Base-by-base conservation (phyloP, 345 rosid species). In the Eucalyptus regnans region DNA sequence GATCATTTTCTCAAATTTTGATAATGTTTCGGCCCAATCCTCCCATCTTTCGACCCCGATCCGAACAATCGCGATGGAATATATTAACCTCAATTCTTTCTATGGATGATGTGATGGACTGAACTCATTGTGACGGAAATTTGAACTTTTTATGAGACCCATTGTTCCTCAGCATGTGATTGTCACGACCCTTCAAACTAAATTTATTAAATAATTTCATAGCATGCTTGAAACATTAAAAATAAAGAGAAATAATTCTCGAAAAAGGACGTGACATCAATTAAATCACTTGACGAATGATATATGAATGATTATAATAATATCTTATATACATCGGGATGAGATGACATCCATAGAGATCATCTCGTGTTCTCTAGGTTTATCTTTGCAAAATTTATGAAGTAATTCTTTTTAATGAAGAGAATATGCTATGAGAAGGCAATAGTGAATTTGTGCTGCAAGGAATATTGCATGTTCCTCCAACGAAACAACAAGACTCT, bases 181-280 rank as follows among this genome's bases (percentile, higher is more conserved):
- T 56, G 29, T 23, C 29, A 56, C 0, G 13, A 56, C 29, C 3
- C 29, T 22, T 23, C 27, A 9, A 23, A 56, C 6, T 23, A 23
- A 56, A 9, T 56, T 0, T 56, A 56, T 56, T 9, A 9, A 56
- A 23, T 9, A 23, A 56, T 0, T 56, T 56, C 0, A 1, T 56
- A 23, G 62, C 13, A 56, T 56, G 27, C 62, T 23, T 23, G 13
- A 56, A 56, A 22, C 12, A 1, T 56, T 23, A 22, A 23, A 56
- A 56, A 23, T 9, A 9, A 23, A 23, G 10, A 52, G 23, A 56
- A 23, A 22, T 23, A 56, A 23, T 56, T 23, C 5, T 56, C 1
- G 0, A 9, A 23, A 22, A 56, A 23, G 0, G 1, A 6, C 0
- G 1, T 23, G 12, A 1, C 1, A 56, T 22, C 0, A 56, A 0